Conservation (phyloP, 1,284 basidiomycete genomes). For the Neonothopanus nambi region DNA sequence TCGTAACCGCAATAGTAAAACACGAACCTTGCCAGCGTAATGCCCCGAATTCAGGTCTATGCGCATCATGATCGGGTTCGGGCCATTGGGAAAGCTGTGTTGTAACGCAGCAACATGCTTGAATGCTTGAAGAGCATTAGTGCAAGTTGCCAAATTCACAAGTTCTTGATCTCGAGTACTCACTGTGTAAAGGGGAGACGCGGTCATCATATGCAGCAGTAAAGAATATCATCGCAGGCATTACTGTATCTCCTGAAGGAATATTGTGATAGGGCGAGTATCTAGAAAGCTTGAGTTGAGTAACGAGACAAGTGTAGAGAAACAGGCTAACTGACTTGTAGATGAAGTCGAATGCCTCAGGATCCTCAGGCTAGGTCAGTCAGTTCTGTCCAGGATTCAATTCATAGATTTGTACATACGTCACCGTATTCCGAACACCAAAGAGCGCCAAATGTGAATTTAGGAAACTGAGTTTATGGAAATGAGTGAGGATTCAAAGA, state of each 20-base stretch:
- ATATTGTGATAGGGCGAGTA: constrained; percentile 7
- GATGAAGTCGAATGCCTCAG: constrained; percentile 1
- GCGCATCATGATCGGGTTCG: constrained; percentile 2
- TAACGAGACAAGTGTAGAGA: neutral
- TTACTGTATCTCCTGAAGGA: neutral
- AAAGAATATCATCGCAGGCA: constrained; percentile 5
- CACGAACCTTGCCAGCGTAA: neutral
- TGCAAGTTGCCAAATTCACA: no score
- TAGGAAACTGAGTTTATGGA: neutral
- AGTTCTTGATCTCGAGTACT: neutral
- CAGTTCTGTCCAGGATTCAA: neutral
- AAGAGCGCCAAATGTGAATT: constrained; percentile 1
- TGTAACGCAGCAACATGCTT: constrained; percentile 4
- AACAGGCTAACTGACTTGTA: neutral
- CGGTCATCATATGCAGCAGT: constrained; percentile 7
- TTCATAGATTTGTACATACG: neutral
- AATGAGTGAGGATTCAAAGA: neutral
- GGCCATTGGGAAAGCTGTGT: neutral
- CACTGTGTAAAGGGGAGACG: constrained; percentile 3
- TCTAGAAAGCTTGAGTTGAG: neutral
- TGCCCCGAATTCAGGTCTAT: constrained; percentile 1
- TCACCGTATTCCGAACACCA: constrained; percentile 7
- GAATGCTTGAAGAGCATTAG: neutral
- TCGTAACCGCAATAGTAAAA: neutral
- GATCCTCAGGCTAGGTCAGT: neutral